phyloP scores from a whole-genome alignment of 306 rosid genomes.

The Cyamopsis tetragonoloba region DNA sequence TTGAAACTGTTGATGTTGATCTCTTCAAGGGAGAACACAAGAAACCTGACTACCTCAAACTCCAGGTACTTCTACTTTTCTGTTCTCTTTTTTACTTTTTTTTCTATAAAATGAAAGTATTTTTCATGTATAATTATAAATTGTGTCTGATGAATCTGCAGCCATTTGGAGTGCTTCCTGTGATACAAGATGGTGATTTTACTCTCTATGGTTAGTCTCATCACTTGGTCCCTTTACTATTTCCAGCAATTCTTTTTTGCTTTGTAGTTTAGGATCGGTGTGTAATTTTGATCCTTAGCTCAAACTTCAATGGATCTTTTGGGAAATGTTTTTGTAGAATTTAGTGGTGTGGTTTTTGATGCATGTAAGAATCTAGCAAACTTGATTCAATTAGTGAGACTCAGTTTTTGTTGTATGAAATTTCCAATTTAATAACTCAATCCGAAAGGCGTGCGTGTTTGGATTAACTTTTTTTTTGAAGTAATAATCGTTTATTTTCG shows the following conservation, averaged over 20 bases:
- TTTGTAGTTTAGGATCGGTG: not conserved
- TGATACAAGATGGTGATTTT: constrained; percentile 50
- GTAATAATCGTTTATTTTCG: too few relatives aligned
- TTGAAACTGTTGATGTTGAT: constrained; percentile 39
- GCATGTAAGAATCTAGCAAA: not conserved
- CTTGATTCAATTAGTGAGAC: not conserved
- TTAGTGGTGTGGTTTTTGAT: not conserved
- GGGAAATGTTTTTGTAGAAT: not conserved
- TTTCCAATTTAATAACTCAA: not conserved
- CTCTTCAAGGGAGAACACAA: constrained; percentile 44
- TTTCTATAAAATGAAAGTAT: too few relatives aligned
- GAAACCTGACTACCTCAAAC: constrained; percentile 46
- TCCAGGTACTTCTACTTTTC: constrained; percentile 37
- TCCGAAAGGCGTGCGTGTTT: too few relatives aligned
- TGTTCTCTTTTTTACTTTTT: not conserved
- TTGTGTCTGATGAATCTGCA: constrained; percentile 6
- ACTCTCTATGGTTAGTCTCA: constrained; percentile 47
- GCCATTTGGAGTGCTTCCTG: constrained; percentile 58
- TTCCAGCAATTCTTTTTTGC: not conserved
- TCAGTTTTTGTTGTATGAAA: not conserved
- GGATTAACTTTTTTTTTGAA: too few relatives aligned
- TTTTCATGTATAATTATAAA: not conserved
- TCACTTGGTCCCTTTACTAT: not conserved
- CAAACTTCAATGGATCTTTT: too few relatives aligned
- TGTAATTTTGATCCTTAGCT: not conserved